Percentiles rank a stretch among this genome's conserved stretches.
Evolutionary conservation across 306 rosid genomes (phyloP).

Genomic region (Vicia villosa): DNA sequence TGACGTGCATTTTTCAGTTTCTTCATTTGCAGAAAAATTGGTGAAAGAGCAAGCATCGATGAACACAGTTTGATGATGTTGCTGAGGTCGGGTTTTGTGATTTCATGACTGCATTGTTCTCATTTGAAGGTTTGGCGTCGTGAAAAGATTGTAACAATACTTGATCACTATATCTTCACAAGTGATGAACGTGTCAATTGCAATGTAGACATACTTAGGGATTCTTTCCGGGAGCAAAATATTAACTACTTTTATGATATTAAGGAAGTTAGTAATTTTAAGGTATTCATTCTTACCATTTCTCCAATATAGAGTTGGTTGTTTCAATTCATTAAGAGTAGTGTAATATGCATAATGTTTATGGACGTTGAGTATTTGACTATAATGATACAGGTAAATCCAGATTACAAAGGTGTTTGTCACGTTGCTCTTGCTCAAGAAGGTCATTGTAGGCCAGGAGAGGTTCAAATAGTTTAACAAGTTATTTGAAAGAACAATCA

Average conservation of each 20-base stretch:
- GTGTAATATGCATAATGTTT: conserved; percentile 18
- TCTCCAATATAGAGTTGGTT: background rate
- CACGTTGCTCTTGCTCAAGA: conserved; percentile 97
- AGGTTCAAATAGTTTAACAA: conserved; percentile 55
- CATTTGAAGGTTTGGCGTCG: conserved; percentile 92
- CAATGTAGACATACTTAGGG: conserved; percentile 90
- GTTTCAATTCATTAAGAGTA: conserved; percentile 18
- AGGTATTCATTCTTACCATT: conserved; percentile 48
- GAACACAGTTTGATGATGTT: too few species aligned
- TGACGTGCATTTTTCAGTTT: too few species aligned
- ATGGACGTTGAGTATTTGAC: conserved; percentile 6
- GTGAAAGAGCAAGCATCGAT: too few species aligned
- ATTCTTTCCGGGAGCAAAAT: conserved; percentile 81
- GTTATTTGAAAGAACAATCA: conserved; percentile 1
- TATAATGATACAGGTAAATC: conserved; percentile 74
- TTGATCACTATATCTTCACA: conserved; percentile 94
- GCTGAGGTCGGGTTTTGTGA: too few species aligned
- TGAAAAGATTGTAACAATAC: conserved; percentile 86
- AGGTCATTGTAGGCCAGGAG: conserved; percentile 99
- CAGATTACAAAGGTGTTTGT: conserved; percentile 97
- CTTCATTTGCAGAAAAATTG: too few species aligned
- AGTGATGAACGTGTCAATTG: conserved; percentile 93
- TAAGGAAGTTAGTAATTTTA: conserved; percentile 84
- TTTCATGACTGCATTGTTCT: conserved; percentile 27
- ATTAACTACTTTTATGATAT: conserved; percentile 96